Conservation (phyloP, 306 rosid genomes). For the Vigna reflexopilosa region DNA sequence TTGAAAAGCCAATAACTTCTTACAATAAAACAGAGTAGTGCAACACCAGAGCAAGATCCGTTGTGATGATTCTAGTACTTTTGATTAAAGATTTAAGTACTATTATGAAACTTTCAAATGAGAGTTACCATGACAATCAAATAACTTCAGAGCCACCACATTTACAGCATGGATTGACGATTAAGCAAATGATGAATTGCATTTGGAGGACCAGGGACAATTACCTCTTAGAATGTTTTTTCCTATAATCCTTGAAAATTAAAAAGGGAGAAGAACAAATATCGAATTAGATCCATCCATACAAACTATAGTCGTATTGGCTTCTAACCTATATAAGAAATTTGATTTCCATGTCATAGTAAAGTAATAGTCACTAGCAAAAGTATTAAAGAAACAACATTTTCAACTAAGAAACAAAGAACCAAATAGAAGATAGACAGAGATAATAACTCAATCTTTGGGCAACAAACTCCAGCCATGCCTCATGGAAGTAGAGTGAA, state of each 20-base stretch:
- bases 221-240: constrained; percentile 58
- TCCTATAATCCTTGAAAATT: constrained; percentile 56
- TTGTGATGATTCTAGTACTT: constrained; percentile 20
- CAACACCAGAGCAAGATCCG: constrained; percentile 27
- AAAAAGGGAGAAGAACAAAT: neutral
- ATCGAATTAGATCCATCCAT: constrained; percentile 34
- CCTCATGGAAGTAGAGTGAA: no score
- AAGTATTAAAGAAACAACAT: constrained; percentile 1
- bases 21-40: neutral
- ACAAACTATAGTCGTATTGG: constrained; percentile 6
- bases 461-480: constrained; percentile 46
- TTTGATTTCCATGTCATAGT: constrained; percentile 22
- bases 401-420: neutral
- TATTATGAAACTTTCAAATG: constrained; percentile 28
- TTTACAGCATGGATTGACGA: constrained; percentile 68
- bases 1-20: constrained; percentile 17
- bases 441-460: constrained; percentile 19
- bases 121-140: constrained; percentile 56
- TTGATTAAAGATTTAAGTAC: constrained; percentile 21
- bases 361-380: constrained; percentile 9
- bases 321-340: constrained; percentile 23
- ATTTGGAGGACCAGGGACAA: constrained; percentile 58
- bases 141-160: constrained; percentile 60
- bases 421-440: neutral
- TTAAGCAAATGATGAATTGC: constrained; percentile 60